Evolutionary conservation across 148 eudicot species (phyloP).

Genomic region (Rhododendron vialii): DNA sequence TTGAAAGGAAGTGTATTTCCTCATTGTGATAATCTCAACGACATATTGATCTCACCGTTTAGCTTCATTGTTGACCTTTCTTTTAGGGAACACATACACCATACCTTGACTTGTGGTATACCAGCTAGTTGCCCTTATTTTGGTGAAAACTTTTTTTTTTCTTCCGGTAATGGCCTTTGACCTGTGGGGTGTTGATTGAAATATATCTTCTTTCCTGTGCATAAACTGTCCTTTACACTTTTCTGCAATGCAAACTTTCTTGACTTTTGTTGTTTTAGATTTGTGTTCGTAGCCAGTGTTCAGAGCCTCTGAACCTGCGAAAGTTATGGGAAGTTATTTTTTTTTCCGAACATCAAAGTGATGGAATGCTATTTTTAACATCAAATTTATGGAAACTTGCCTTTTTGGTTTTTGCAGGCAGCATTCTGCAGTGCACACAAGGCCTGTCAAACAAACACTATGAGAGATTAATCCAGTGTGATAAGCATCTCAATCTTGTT

Average conservation of each 20-base stretch:
- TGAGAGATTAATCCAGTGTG: constrained; percentile 84
- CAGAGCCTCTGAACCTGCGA: neutral
- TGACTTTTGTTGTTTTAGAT: neutral
- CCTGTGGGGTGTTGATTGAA: neutral
- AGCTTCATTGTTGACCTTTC: no score
- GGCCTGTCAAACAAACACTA: constrained; percentile 79
- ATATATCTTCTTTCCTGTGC: neutral
- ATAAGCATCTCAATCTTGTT: constrained; percentile 59
- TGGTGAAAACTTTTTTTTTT: no score
- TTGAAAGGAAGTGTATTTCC: no score
- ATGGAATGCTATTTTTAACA: no score
- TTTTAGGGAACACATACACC: no score
- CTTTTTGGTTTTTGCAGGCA: constrained; percentile 40
- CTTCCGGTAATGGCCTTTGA: neutral
- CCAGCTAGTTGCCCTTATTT: no score
- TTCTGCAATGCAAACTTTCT: neutral
- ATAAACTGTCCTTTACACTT: neutral
- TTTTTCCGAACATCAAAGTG: no score
- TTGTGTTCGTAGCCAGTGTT: neutral
- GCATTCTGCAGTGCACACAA: constrained; percentile 58
- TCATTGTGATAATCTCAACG: no score
- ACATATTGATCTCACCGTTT: no score
- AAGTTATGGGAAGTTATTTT: no score
- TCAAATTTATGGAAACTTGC: neutral
- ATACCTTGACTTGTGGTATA: no score